phyloP scores from a whole-genome alignment of 495 filamentous ascomycete species.

The Xylaria longipes region DNA sequence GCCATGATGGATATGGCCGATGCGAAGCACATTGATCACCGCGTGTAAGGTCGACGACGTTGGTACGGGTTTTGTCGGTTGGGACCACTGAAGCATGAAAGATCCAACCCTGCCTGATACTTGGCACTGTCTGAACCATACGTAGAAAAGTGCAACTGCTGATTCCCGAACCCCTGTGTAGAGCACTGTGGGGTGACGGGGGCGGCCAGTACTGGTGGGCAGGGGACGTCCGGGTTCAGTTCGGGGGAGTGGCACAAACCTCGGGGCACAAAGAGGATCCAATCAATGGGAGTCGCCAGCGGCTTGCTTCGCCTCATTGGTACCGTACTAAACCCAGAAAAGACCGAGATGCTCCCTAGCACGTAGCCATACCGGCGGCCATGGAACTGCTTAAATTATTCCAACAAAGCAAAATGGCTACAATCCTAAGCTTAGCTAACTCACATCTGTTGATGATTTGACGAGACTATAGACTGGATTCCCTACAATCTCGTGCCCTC shows the following conservation, averaged over 20 bases:
- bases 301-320: slow-evolving; percentile 16
- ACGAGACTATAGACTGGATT: background rate
- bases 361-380: background rate
- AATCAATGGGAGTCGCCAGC: slow-evolving; percentile 6
- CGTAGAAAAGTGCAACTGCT: slow-evolving; percentile 7
- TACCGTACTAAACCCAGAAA: slow-evolving; percentile 11
- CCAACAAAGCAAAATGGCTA: background rate
- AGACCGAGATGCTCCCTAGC: slow-evolving; percentile 8
- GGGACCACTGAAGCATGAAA: background rate
- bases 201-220: background rate
- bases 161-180: slow-evolving; percentile 3
- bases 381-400: slow-evolving; percentile 1
- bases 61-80: background rate
- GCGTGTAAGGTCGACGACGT: background rate
- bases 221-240: too few relatives aligned
- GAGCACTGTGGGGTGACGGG: slow-evolving; percentile 11
- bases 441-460: background rate
- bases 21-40: slow-evolving; percentile 7
- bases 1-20: slow-evolving; percentile 15
- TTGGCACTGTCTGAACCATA: slow-evolving; percentile 19
- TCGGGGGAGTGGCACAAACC: background rate
- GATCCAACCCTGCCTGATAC: slow-evolving; percentile 7
- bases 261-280: slow-evolving; percentile 13
- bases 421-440: background rate
- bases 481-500: background rate